Evolutionary conservation across 202 grass and related monocot species (phyloP), one percentile per base, ranked within the genome.

Genomic region (Brachypodium distachyon): DNA sequence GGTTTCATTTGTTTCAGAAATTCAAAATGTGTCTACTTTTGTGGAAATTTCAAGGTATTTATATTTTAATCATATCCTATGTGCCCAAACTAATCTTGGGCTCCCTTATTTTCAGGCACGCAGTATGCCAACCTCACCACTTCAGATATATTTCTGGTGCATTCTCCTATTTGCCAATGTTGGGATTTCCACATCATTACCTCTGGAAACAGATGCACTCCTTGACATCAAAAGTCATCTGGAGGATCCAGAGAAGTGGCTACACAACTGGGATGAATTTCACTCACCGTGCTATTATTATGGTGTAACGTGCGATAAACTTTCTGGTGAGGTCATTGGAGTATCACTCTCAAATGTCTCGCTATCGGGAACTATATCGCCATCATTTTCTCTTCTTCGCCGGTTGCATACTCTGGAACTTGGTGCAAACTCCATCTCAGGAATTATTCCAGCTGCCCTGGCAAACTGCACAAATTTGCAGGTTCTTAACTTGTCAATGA

Each of bases 401-500:
- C 87, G 54, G 74, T 79, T 98, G 22, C 70, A 10, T 32, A 84
- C 73, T 49, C 60, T 98, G 77, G 87, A 92, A 26, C 80, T 98
- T 3, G 85, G 87, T 55, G 82, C 85, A 57, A 95, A 98, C 78
- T 84, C 42, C 74, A 85, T 95, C 59, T 87, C 96, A 47, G 89
- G 89, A 73, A 75, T 0, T 78, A 42, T 98, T 77, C 96, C 96
- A 81, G 21, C 52, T 63, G 53, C 49, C 22, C 67, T 98, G 56
- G 75, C 72, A 63, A 90, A 85, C 70, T 98, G 91, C 83, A 87
- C 77, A 52, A 92, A 78, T 88, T 75, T 98, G 70, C 80, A 80
- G 39, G 77, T 90, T 70, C 89, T 98, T 51, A 98, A 98, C 83
- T 71, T 98, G 63, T 95, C 96, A 27, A 72, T 65, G 34, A 98